Evolutionary conservation across 1,284 basidiomycete species (phyloP).

Genomic region (Heterobasidion irregulare): DNA sequence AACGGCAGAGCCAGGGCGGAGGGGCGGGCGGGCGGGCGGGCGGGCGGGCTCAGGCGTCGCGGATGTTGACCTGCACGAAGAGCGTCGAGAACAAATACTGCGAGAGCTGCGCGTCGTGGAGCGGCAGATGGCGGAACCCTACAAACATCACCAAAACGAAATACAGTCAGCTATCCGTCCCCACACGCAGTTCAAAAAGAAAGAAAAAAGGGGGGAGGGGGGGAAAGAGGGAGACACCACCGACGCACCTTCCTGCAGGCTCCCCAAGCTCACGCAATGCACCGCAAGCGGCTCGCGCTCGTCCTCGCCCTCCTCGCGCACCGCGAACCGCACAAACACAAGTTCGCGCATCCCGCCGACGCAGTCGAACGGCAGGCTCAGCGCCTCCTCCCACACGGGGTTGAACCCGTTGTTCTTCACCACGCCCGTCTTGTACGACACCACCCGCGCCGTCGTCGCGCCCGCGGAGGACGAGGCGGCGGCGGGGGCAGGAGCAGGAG

Average conservation of each 20-base stretch:
- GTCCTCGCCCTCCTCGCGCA: constrained; percentile 58
- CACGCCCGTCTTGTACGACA: constrained; percentile 47
- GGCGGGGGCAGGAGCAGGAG: too few relatives aligned
- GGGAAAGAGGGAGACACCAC: constrained; percentile 1
- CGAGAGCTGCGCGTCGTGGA: constrained; percentile 76
- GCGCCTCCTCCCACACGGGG: constrained; percentile 75
- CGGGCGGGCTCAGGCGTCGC: constrained; percentile 26
- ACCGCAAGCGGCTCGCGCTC: constrained; percentile 62
- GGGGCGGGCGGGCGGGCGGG: too few relatives aligned
- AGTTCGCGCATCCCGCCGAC: constrained; percentile 75
- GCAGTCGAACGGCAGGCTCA: constrained; percentile 67
- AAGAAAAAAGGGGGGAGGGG: not conserved
- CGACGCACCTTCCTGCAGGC: constrained; percentile 59
- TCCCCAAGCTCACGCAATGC: constrained; percentile 62
- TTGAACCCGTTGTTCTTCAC: constrained; percentile 87
- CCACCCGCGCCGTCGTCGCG: constrained; percentile 31
- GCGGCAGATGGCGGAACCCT: constrained; percentile 82
- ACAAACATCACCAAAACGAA: too few relatives aligned
- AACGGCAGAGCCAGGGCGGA: not conserved
- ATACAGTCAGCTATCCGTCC: not conserved
- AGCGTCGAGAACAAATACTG: constrained; percentile 86
- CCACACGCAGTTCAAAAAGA: not conserved
- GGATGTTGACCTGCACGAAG: constrained; percentile 59
- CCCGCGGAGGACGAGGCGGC: constrained; percentile 12
- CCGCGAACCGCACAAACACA: constrained; percentile 74